Conservation (phyloP, 305 asterid genomes). For the Stenogyne calaminthoides region DNA sequence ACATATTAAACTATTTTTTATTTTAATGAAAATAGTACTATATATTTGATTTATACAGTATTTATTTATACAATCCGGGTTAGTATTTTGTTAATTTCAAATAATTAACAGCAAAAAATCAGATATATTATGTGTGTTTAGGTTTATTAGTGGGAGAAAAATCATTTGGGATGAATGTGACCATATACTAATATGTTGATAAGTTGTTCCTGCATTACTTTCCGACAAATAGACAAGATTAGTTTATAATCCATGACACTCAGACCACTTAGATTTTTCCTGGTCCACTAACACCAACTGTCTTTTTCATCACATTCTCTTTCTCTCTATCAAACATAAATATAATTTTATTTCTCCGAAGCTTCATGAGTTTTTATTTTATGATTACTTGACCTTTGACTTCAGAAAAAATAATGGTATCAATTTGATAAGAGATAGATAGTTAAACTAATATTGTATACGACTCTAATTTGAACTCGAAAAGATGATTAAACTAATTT, state of each 20-base stretch:
- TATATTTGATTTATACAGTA: too few species aligned
- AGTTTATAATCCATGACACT: slow-evolving; percentile 32
- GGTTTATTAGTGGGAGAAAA: background rate
- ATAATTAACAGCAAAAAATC: background rate
- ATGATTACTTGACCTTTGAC: background rate
- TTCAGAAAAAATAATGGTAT: background rate
- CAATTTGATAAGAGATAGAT: too few species aligned
- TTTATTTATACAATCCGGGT: background rate
- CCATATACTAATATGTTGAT: slow-evolving; percentile 25
- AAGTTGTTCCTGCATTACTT: slow-evolving; percentile 24
- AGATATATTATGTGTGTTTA: background rate
- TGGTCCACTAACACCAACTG: slow-evolving; percentile 35
- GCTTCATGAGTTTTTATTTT: background rate
- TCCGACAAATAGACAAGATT: slow-evolving; percentile 44
- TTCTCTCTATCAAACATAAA: background rate
- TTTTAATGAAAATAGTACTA: too few species aligned
- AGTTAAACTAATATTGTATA: too few species aligned
- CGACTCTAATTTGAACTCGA: too few species aligned
- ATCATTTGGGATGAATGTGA: slow-evolving; percentile 21
- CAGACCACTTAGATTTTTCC: slow-evolving; percentile 34
- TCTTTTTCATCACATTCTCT: slow-evolving; percentile 39
- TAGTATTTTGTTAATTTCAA: background rate
- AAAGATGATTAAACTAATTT: too few species aligned
- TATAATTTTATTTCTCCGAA: background rate
- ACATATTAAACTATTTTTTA: too few species aligned